Conservation (phyloP, 495 filamentous ascomycete genomes). For the Bryoglossum gracile region DNA sequence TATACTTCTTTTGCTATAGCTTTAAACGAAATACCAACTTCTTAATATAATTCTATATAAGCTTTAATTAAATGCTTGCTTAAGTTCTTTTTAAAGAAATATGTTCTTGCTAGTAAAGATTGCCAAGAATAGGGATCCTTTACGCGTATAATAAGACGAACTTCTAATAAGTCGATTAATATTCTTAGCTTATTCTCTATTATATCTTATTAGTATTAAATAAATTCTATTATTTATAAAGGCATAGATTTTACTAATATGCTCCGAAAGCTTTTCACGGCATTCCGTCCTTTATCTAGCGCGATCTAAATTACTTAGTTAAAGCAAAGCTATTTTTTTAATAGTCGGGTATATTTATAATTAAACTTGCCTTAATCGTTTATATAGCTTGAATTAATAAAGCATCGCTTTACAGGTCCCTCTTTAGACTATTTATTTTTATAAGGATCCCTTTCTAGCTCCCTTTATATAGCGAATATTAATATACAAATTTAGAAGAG, state of each 20-base stretch:
- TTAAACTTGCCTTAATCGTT: too few relatives aligned
- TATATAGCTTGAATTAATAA: too few relatives aligned
- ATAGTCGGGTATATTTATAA: too few relatives aligned
- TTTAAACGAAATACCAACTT: not conserved
- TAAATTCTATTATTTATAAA: too few relatives aligned
- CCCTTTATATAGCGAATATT: slow-evolving; percentile 5
- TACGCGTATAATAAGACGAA: not conserved
- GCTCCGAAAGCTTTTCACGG: not conserved
- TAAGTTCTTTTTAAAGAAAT: slow-evolving; percentile 5
- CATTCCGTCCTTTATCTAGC: not conserved
- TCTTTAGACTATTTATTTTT: slow-evolving; percentile 13
- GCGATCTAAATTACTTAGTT: not conserved
- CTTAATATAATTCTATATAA: not conserved
- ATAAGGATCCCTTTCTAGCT: slow-evolving; percentile 10
- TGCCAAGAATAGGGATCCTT: not conserved
- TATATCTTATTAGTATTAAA: not conserved
- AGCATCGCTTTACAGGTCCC: slow-evolving; percentile 3
- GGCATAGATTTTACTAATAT: not conserved
- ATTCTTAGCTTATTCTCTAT: not conserved
- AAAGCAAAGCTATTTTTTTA: not conserved
- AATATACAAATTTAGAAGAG: slow-evolving; percentile 5
- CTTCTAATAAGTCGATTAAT: not conserved
- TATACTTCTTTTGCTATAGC: too few relatives aligned
- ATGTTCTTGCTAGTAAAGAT: not conserved
- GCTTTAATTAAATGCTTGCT: not conserved